These are phyloP conservation scores for Simplicillium sp. DNA, from an alignment of 2,329 filamentous ascomycete species.

Conservation along the genomic window DNA sequence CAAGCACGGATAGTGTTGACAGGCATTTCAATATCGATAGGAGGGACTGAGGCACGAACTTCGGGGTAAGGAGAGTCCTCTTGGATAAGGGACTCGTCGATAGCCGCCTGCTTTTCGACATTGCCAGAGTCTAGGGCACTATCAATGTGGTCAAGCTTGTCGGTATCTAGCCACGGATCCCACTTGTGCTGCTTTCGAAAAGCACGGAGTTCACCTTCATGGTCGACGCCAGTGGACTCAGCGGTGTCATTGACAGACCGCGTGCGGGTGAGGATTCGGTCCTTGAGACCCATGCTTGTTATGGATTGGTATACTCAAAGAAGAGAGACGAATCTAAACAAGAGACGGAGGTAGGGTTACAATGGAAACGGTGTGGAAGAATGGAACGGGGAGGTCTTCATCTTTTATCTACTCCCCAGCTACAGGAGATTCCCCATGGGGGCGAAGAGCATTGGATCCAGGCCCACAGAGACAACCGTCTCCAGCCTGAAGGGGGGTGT, in stretches of 20 bases:
- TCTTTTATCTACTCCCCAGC: too few species aligned
- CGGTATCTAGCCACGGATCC: conserved; percentile 46
- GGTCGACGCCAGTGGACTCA: conserved; percentile 3
- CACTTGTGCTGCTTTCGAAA: conserved; percentile 42
- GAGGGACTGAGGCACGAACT: conserved; percentile 19
- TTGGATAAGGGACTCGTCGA: conserved; percentile 36
- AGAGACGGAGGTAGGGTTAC: too few species aligned
- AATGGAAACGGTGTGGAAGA: too few species aligned
- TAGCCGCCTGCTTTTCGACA: conserved; percentile 30
- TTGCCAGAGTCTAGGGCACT: conserved; percentile 33
- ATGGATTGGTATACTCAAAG: neutral
- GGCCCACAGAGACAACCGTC: too few species aligned
- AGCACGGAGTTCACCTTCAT: conserved; percentile 22
- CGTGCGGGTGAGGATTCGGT: conserved; percentile 1
- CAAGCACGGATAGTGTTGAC: conserved; percentile 51
- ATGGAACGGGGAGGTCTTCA: too few species aligned
- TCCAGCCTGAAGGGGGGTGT: too few species aligned
- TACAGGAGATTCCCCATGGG: too few species aligned
- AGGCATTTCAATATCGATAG: conserved; percentile 42
- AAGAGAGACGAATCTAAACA: too few species aligned
- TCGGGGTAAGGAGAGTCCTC: conserved; percentile 50
- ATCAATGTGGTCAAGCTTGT: conserved; percentile 42
- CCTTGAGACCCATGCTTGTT: conserved; percentile 2
- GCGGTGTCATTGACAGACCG: conserved; percentile 3
- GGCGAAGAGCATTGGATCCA: too few species aligned